Conservation (phyloP, 2,329 filamentous ascomycete species). For the Aspergillus texensis region DNA sequence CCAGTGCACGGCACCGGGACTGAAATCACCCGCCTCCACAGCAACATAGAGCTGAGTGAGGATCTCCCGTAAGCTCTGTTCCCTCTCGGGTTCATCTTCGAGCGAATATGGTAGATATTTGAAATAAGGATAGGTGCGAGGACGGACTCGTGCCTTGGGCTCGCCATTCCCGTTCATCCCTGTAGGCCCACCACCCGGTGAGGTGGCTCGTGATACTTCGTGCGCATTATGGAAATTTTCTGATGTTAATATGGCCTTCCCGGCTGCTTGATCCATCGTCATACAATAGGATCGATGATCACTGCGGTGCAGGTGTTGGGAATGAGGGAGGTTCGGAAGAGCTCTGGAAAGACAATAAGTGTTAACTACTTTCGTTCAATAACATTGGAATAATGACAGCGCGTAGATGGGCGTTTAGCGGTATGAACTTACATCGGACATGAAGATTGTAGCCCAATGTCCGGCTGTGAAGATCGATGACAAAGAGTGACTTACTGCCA, state of each 20-base stretch:
- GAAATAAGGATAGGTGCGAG: conserved; percentile 92
- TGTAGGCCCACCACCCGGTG: conserved; percentile 64
- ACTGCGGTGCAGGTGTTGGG: conserved; percentile 20
- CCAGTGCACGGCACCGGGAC: conserved; percentile 92
- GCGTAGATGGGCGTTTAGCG: not conserved
- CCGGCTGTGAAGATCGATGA: conserved; percentile 23
- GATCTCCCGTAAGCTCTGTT: conserved; percentile 80
- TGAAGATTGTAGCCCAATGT: conserved; percentile 23
- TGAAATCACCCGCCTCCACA: conserved; percentile 89
- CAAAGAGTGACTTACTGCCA: conserved; percentile 28
- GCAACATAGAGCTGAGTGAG: conserved; percentile 92
- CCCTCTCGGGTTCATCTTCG: conserved; percentile 76
- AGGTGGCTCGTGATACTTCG: conserved; percentile 82
- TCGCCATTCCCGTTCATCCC: conserved; percentile 57
- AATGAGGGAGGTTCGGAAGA: conserved; percentile 27
- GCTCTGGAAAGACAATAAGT: conserved; percentile 25
- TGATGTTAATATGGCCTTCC: conserved; percentile 39
- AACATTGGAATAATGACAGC: not conserved
- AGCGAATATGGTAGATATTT: conserved; percentile 84
- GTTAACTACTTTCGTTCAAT: conserved; percentile 26
- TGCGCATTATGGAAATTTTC: conserved; percentile 53
- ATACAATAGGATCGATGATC: conserved; percentile 20
- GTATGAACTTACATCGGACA: conserved; percentile 24
- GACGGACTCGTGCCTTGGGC: conserved; percentile 69
- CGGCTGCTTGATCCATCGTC: conserved; percentile 40